These are phyloP conservation scores for Alternaria alternata DNA, from an alignment of 2,329 filamentous ascomycete genomes.

Conservation along the genomic window DNA sequence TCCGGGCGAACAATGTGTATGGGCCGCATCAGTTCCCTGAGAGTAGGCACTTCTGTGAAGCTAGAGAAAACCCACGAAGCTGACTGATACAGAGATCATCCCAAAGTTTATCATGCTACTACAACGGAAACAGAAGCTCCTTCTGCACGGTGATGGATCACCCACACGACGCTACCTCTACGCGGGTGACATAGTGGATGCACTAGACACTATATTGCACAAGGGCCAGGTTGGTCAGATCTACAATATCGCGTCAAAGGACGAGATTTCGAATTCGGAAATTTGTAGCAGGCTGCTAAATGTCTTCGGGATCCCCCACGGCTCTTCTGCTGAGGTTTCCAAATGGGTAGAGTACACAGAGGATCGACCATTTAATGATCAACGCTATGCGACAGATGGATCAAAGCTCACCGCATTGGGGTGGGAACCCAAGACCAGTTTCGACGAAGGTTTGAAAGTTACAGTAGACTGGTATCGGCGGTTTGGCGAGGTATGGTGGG, in stretches of 20 bases:
- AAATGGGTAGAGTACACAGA: conserved; percentile 77
- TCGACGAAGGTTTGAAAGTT: conserved; percentile 46
- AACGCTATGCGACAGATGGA: conserved; percentile 51
- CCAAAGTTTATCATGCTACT: conserved; percentile 81
- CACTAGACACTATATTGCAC: conserved; percentile 85
- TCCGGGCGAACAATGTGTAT: conserved; percentile 85
- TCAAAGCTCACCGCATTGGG: conserved; percentile 49
- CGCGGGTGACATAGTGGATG: conserved; percentile 80
- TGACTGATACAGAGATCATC: conserved; percentile 72
- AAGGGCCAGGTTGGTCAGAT: conserved; percentile 76
- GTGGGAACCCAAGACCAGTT: conserved; percentile 48
- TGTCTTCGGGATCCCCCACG: conserved; percentile 63
- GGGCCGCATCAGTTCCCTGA: conserved; percentile 85
- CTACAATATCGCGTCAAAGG: conserved; percentile 82
- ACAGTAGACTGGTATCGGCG: conserved; percentile 52
- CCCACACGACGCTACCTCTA: conserved; percentile 80
- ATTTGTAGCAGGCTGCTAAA: conserved; percentile 72
- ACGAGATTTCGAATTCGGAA: conserved; percentile 78
- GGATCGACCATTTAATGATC: conserved; percentile 71
- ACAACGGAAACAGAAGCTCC: conserved; percentile 70
- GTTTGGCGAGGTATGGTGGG: conserved; percentile 54
- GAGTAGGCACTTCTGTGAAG: conserved; percentile 62
- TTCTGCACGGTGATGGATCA: conserved; percentile 78
- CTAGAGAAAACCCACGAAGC: neutral
- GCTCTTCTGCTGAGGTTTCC: conserved; percentile 58